Conservation (phyloP, 1,284 basidiomycete species). For the Irpex sp. region DNA sequence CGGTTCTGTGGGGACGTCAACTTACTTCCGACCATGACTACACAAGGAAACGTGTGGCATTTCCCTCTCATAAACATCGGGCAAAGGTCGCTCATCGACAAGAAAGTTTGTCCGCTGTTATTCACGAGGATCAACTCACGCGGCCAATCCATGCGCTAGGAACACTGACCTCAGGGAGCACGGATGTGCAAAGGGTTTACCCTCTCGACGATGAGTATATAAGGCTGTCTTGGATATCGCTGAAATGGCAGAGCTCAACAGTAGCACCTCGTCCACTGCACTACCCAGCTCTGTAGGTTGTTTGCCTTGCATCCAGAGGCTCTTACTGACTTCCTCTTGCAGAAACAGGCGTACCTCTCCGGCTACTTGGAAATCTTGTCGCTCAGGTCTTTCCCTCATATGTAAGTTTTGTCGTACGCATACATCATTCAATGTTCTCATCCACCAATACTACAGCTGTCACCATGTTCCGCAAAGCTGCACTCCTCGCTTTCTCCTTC, state of each 20-base stretch:
- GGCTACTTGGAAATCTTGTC: not conserved
- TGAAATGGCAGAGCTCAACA: constrained; percentile 1
- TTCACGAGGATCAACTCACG: constrained; percentile 1
- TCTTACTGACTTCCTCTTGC: not conserved
- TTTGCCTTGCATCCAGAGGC: not conserved
- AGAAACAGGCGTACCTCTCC: not conserved
- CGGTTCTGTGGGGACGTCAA: not conserved
- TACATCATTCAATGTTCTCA: not conserved
- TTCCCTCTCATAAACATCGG: constrained; percentile 5
- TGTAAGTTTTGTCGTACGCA: not conserved
- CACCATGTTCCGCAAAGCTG: constrained; percentile 23
- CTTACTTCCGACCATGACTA: not conserved
- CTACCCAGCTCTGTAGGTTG: constrained; percentile 1
- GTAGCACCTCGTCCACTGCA: not conserved
- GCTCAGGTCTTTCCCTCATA: not conserved
- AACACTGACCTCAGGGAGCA: not conserved
- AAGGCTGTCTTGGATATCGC: not conserved
- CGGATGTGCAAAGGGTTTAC: not conserved
- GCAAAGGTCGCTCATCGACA: constrained; percentile 1
- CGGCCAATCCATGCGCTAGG: not conserved
- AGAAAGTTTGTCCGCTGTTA: constrained; percentile 6
- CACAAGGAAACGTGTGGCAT: not conserved
- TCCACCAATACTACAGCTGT: not conserved
- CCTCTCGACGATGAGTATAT: constrained; percentile 3
- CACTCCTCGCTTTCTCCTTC: constrained; percentile 24